Evolutionary conservation across 2,329 filamentous ascomycete species (phyloP).

Genomic region (Tolypocladium album): DNA sequence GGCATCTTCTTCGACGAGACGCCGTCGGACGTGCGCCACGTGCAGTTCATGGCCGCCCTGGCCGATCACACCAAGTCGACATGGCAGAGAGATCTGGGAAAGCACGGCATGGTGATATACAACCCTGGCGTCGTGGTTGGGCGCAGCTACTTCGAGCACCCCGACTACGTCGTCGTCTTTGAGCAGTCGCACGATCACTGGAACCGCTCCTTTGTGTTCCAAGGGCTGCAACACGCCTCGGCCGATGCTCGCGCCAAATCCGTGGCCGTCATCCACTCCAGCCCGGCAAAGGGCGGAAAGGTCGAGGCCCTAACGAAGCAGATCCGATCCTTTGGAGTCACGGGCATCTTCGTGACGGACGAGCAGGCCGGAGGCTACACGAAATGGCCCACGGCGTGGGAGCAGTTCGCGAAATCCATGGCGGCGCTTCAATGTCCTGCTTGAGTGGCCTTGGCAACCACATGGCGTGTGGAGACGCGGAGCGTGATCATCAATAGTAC

Average conservation of each 20-base stretch:
- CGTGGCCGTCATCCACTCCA: conserved; percentile 7
- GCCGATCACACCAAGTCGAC: conserved; percentile 11
- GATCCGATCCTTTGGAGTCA: conserved; percentile 2
- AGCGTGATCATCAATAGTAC: background rate
- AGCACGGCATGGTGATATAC: conserved; percentile 20
- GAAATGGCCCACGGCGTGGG: conserved; percentile 8
- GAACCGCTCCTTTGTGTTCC: background rate
- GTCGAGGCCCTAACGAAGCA: background rate
- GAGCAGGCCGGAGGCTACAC: conserved; percentile 10
- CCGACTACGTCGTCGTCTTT: conserved; percentile 34
- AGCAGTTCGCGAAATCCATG: conserved; percentile 4
- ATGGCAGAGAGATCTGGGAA: conserved; percentile 3
- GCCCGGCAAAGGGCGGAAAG: background rate
- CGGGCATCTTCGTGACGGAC: conserved; percentile 9
- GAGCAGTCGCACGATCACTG: conserved; percentile 18
- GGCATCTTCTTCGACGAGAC: conserved; percentile 40
- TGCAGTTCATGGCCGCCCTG: conserved; percentile 12
- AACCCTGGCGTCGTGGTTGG: conserved; percentile 33
- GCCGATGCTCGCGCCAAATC: conserved; percentile 2
- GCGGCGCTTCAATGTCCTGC: background rate
- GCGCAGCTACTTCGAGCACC: conserved; percentile 24
- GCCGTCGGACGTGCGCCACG: conserved; percentile 15
- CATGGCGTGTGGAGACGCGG: background rate
- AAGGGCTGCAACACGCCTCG: background rate
- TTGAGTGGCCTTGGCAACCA: background rate